Evolutionary conservation across 257 asterid genomes (phyloP), one percentile per base, ranked within the genome.

Genomic region (Salvia hispanica): DNA sequence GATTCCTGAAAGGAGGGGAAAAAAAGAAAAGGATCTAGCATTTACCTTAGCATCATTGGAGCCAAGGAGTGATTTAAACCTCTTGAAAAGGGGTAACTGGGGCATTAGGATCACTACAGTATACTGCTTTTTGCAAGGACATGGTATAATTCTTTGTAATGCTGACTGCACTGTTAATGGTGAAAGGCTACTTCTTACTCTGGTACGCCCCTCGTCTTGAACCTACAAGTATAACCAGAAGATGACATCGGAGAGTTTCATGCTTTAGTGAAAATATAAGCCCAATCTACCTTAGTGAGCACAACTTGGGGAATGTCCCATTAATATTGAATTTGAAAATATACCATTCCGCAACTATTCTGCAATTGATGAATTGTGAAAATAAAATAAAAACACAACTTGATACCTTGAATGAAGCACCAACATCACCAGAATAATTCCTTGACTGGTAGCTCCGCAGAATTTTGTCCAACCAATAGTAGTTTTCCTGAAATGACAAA

Each of bases 71-170:
- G 86, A 82, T 79, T 75, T 82, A 6, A 92, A 52, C 76, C 67
- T 62, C 78, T 83, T 78, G 50, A 84, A 72, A 61, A 70, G 74
- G 74, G 98, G 79, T 67, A 89, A 76, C 83, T 82, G 95, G 58
- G 98, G 98, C 98, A 92, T 92, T 51, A 92, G 81, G 74, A 92
- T 86, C n/a, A 92, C 96, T 47, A 89, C 93, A 2, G 95, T 84
- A 68, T 89, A 92, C 75, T 92, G 96, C 73, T 84, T 83, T 77
- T 80, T 87, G 85, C 98, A 92, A 72, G 98, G 96, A 60, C 81
- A 87, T 11, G 98, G 98, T 44, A 92, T 73, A 68, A 86, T 78
- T 70, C 90, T 84, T 73, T 72, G 95, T 69, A 89, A 79, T 60
- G 98, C 97, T 71, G 81, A 67, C 81, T 84, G 95, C 51, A 83